These are phyloP conservation scores for Trichoderma koningii DNA, from an alignment of 2,329 filamentous ascomycete species.

Conservation along the genomic window DNA sequence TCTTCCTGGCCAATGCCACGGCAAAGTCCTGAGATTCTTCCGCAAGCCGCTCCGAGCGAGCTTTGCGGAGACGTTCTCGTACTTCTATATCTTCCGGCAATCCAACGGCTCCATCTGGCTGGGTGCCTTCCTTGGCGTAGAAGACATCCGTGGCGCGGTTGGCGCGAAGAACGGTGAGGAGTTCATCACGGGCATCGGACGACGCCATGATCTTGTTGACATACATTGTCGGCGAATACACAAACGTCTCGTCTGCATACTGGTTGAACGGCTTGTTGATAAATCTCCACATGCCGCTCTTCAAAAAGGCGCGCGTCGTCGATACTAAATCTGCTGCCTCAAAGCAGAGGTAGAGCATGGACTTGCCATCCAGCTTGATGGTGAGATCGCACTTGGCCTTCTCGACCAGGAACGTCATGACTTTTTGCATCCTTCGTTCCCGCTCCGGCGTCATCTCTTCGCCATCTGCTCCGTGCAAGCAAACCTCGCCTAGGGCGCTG, in stretches of 20 bases:
- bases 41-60: slow-evolving; percentile 48
- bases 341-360: slow-evolving; percentile 61
- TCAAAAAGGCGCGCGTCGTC: slow-evolving; percentile 60
- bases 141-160: slow-evolving; percentile 57
- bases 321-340: slow-evolving; percentile 57
- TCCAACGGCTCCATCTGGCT: slow-evolving; percentile 56
- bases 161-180: slow-evolving; percentile 52
- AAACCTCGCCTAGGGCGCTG: slow-evolving; percentile 65
- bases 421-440: slow-evolving; percentile 58
- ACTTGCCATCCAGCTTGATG: slow-evolving; percentile 59
- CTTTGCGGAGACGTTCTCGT: slow-evolving; percentile 54
- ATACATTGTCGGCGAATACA: slow-evolving; percentile 68
- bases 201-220: slow-evolving; percentile 50
- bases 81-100: slow-evolving; percentile 53
- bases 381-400: slow-evolving; percentile 58
- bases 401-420: slow-evolving; percentile 56
- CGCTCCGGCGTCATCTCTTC: slow-evolving; percentile 48
- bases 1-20: slow-evolving; percentile 50
- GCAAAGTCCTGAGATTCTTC: slow-evolving; percentile 54
- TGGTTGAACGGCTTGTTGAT: slow-evolving; percentile 62
- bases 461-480: slow-evolving; percentile 54
- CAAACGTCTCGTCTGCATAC: slow-evolving; percentile 54
- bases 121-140: slow-evolving; percentile 55
- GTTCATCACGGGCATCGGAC: slow-evolving; percentile 44
- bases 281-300: slow-evolving; percentile 65